Evolutionary conservation across 228 moss, liverwort and hornwort species (phyloP).

Genomic region (Sphagnum fallax): DNA sequence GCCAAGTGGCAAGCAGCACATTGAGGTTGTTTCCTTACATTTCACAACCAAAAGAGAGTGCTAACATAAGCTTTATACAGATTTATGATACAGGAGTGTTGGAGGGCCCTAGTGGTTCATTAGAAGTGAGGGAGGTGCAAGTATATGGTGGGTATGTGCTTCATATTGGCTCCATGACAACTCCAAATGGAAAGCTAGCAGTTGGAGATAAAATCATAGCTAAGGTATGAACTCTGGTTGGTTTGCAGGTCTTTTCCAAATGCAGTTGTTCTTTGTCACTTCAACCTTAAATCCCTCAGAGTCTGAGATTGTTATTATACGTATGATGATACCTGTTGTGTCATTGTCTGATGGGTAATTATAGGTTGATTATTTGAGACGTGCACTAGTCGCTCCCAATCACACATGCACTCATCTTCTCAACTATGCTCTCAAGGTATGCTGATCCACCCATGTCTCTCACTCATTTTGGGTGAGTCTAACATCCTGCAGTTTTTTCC

Average conservation of each 20-base stretch:
- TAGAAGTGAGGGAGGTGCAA: conserved; percentile 56
- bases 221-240: conserved; percentile 9
- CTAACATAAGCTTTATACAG: conserved; percentile 10
- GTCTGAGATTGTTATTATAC: too few relatives aligned
- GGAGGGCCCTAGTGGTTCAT: conserved; percentile 47
- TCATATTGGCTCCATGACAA: conserved; percentile 36
- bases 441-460: background rate
- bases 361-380: conserved; percentile 56
- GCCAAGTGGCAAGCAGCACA: background rate
- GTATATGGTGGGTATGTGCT: conserved; percentile 61
- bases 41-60: background rate
- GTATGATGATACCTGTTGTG: too few relatives aligned
- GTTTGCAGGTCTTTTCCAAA: too few relatives aligned
- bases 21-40: background rate
- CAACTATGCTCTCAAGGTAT: conserved; percentile 55
- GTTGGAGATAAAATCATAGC: conserved; percentile 46
- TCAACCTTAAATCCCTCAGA: too few relatives aligned
- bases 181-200: conserved; percentile 30
- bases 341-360: too few relatives aligned
- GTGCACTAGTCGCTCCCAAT: conserved; percentile 53
- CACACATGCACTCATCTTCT: conserved; percentile 66
- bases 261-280: too few relatives aligned
- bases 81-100: conserved; percentile 51
- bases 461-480: background rate
- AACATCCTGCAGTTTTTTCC: too few relatives aligned